Percentiles rank a stretch among this genome's conserved stretches.
Evolutionary conservation across 1,284 basidiomycete species (phyloP).

Genomic region (Irpex lacteus): DNA sequence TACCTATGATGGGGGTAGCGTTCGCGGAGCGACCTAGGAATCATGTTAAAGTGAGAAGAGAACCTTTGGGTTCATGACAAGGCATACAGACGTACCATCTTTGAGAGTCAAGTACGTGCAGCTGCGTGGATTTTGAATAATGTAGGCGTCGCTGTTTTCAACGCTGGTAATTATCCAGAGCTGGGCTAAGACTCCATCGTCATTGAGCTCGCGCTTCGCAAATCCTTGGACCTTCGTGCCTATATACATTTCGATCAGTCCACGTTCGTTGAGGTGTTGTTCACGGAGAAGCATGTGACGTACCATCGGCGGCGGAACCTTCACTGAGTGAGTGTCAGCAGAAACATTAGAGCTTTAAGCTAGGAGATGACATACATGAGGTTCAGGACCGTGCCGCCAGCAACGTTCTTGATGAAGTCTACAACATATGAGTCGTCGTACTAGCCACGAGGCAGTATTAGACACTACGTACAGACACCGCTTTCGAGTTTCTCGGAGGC

Average conservation of each 20-base stretch:
- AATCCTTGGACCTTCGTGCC: background rate
- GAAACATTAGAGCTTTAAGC: background rate
- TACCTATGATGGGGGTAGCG: background rate
- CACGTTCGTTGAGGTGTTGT: background rate
- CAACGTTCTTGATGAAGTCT: slow-evolving; percentile 1
- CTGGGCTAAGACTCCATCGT: background rate
- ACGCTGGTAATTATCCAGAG: background rate
- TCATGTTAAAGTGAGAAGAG: background rate
- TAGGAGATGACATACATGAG: background rate
- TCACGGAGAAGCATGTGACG: background rate
- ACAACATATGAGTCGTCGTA: background rate
- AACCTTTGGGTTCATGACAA: background rate
- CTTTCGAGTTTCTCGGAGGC: background rate
- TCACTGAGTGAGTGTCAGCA: background rate
- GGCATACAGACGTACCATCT: background rate
- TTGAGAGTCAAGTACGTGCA: background rate
- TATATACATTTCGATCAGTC: background rate
- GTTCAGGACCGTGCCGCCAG: background rate
- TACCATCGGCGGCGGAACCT: background rate
- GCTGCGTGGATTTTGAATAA: background rate
- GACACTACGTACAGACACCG: background rate
- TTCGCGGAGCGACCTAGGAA: background rate
- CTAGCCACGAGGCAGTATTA: background rate
- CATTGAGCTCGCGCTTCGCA: slow-evolving; percentile 2
- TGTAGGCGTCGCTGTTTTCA: background rate